phyloP scores from a whole-genome alignment of 1,284 basidiomycete species.

The Heterobasidion irregulare region DNA sequence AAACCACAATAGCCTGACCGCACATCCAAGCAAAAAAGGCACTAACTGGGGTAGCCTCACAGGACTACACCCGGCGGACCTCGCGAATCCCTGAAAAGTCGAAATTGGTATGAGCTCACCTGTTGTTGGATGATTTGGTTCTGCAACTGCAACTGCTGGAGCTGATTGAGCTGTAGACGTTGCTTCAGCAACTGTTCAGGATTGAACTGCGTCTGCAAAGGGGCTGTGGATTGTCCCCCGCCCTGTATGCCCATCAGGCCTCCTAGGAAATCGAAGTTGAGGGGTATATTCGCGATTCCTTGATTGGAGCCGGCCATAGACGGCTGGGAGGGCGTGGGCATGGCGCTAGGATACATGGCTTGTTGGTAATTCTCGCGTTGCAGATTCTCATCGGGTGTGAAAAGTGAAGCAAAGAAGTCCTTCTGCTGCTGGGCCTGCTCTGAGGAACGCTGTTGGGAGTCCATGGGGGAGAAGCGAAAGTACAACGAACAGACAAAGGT shows the following conservation, averaged over 20 bases:
- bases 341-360: constrained; percentile 5
- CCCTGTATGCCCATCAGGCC: constrained; percentile 8
- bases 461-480: constrained; percentile 3
- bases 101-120: constrained; percentile 30
- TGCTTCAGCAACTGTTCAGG: constrained; percentile 43
- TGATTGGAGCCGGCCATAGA: constrained; percentile 8
- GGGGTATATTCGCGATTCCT: constrained; percentile 6
- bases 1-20: no score
- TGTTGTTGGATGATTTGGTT: constrained; percentile 81
- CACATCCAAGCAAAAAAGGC: neutral
- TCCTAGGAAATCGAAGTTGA: constrained; percentile 11
- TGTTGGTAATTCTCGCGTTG: constrained; percentile 10
- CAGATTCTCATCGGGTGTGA: constrained; percentile 5
- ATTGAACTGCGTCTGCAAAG: constrained; percentile 18
- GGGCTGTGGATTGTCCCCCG: constrained; percentile 4
- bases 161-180: constrained; percentile 63
- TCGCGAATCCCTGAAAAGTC: constrained; percentile 1
- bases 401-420: constrained; percentile 11
- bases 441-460: constrained; percentile 6
- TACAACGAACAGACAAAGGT: neutral
- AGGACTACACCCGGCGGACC: neutral
- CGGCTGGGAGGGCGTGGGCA: constrained; percentile 5
- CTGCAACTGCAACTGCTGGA: constrained; percentile 72
- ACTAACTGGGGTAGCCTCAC: neutral
- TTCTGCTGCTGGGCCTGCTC: constrained; percentile 10